phyloP scores from a whole-genome alignment of 2,329 filamentous ascomycete genomes.

The Fusarium annulatum region DNA sequence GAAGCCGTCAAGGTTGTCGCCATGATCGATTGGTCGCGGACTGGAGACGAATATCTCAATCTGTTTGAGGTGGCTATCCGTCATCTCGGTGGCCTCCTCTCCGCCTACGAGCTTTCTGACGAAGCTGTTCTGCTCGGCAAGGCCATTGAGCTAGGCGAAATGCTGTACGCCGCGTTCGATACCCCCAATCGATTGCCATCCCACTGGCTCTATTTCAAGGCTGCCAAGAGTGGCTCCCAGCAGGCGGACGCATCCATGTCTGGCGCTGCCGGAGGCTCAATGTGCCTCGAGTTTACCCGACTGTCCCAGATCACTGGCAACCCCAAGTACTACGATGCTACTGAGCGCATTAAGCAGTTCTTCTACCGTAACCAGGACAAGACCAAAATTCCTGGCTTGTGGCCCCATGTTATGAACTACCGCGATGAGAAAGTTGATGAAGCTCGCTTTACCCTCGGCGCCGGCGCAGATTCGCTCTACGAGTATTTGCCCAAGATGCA shows the following conservation, averaged over 20 bases:
- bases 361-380: conserved; percentile 72
- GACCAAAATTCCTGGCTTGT: conserved; percentile 77
- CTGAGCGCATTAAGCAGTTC: conserved; percentile 77
- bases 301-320: conserved; percentile 79
- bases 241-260: conserved; percentile 52
- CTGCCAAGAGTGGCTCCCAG: conserved; percentile 54
- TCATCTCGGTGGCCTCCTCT: conserved; percentile 63
- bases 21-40: conserved; percentile 66
- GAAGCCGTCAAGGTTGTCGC: conserved; percentile 60
- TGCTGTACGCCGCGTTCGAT: conserved; percentile 65
- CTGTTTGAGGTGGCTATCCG: conserved; percentile 73
- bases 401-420: conserved; percentile 74
- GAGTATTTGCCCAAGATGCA: conserved; percentile 71
- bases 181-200: conserved; percentile 65
- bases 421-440: conserved; percentile 60
- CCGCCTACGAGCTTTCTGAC: conserved; percentile 63
- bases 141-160: conserved; percentile 63
- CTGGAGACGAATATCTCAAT: conserved; percentile 59
- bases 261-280: conserved; percentile 67
- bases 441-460: conserved; percentile 57
- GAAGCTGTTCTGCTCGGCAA: conserved; percentile 61
- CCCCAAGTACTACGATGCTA: conserved; percentile 79
- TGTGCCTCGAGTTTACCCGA: conserved; percentile 80
- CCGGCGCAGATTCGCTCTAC: conserved; percentile 63
- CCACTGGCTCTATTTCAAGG: conserved; percentile 58